Conservation (phyloP, 768 basidiomycete species). For the Suillus fuscotomentosus region DNA sequence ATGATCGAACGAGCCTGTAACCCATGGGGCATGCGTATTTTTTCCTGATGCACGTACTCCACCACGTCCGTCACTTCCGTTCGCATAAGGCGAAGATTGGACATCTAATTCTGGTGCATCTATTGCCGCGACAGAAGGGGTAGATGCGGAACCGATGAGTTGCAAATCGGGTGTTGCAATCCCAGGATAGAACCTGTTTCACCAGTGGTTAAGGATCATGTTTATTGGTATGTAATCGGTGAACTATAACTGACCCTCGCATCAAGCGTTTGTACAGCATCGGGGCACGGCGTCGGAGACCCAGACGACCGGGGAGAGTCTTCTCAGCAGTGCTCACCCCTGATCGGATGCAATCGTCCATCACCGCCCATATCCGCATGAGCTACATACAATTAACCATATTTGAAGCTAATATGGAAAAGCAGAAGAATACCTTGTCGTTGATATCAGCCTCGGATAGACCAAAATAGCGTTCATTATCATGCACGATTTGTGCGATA, state of each 20-base stretch:
- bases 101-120: conserved; percentile 20
- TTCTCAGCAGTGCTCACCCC: conserved; percentile 81
- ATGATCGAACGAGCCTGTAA: conserved; percentile 80
- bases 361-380: conserved; percentile 83
- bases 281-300: conserved; percentile 79
- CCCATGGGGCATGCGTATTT: conserved; percentile 35
- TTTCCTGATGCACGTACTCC: conserved; percentile 3
- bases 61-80: conserved; percentile 4
- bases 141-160: conserved; percentile 32
- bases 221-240: background rate
- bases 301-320: conserved; percentile 84
- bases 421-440: conserved; percentile 49
- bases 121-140: conserved; percentile 18
- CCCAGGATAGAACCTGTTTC: conserved; percentile 48
- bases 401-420: conserved; percentile 4
- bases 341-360: conserved; percentile 87
- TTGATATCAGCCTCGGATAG: conserved; percentile 74
- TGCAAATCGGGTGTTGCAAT: conserved; percentile 36
- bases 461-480: conserved; percentile 85
- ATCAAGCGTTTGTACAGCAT: conserved; percentile 88
- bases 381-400: conserved; percentile 33
- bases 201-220: conserved; percentile 21
- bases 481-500: conserved; percentile 90
- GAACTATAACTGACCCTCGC: conserved; percentile 59
- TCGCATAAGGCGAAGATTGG: background rate